These are phyloP conservation scores for Nitzschia putrida DNA, from an alignment of 108 stramenopile species.

Conservation along the genomic window DNA sequence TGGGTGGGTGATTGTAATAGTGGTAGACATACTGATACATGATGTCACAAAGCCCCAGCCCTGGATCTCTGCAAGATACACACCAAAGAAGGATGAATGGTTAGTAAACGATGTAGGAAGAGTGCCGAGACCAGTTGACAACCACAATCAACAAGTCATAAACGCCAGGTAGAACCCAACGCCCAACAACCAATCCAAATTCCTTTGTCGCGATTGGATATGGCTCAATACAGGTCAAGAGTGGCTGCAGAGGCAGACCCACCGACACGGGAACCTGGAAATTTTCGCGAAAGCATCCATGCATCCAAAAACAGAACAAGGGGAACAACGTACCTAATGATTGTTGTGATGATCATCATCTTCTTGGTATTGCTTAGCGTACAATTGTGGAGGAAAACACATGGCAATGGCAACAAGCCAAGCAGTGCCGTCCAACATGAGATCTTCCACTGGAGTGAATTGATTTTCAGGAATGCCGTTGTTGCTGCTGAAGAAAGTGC, in stretches of 20 bases:
- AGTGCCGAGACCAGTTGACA: no score
- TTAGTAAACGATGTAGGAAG: background rate
- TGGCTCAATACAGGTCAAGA: constrained; percentile 7
- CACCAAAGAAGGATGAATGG: no score
- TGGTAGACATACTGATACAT: no score
- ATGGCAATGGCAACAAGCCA: constrained; percentile 26
- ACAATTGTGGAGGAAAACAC: constrained; percentile 3
- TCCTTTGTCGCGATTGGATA: constrained; percentile 11
- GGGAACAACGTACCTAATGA: background rate
- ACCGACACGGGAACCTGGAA: constrained; percentile 20
- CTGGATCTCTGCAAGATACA: no score
- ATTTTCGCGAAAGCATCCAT: background rate
- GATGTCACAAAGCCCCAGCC: no score
- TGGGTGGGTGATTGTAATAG: no score
- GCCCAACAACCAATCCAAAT: background rate
- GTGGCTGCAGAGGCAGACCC: constrained; percentile 6
- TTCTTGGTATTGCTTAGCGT: background rate
- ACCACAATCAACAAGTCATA: no score
- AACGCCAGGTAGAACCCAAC: no score
- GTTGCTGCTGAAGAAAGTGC: constrained; percentile 18
- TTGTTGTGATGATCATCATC: background rate
- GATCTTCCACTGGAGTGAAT: constrained; percentile 21
- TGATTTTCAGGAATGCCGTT: constrained; percentile 1
- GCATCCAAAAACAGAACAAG: background rate
- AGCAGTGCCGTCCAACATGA: constrained; percentile 27